Evolutionary conservation across 768 basidiomycete species (phyloP), one percentile per base, ranked within the genome.

Genomic region (Suillus hirtellus): DNA sequence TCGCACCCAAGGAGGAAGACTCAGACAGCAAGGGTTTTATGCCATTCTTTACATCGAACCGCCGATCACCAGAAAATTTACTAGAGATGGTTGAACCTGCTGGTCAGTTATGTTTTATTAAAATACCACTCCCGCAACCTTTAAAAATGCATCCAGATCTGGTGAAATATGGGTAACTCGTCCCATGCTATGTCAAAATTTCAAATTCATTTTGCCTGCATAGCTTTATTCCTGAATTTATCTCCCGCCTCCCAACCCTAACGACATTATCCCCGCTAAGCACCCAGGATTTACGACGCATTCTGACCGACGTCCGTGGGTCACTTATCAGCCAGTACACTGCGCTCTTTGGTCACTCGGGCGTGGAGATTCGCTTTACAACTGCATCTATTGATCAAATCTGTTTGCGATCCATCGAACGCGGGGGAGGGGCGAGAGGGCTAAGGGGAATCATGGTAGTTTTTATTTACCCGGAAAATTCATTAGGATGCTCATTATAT

Each of bases 211-310:
- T 27, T 42, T 10, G 27, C 37, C 61, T 67, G 37, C 53, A 8
- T 63, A 91, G 92, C 3, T 92, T 97, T 66, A 98, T 98, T 63
- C 96, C 96, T 27, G 96, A 99, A 77, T 98, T 99, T 69, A 84
- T 96, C 59, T 94, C 92, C 19, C 90, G 96, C 35, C 77, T 97
- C n/a, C 96, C 96, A 5, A 89, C 94, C n/a, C 82, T 95, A 42
- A 92, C 96, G 4, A 87, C 93, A 1, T 83, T 99, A 7, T 75
- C 89, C 7, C 89, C 92, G 7, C 81, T 98, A 2, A 89, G 91
- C 6, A 83, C 90, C 11, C 72, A 85, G 12, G 96, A 98, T 74
- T 82, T 99, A 19, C 86, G 94, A 34, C 85, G 89, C n/a, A 93
- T 98, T 63, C 82, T 99, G 49, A 93, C 92, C 2, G 95, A 97